Conservation (phyloP, 2,329 filamentous ascomycete genomes). For the Lecanicillium sp. region DNA sequence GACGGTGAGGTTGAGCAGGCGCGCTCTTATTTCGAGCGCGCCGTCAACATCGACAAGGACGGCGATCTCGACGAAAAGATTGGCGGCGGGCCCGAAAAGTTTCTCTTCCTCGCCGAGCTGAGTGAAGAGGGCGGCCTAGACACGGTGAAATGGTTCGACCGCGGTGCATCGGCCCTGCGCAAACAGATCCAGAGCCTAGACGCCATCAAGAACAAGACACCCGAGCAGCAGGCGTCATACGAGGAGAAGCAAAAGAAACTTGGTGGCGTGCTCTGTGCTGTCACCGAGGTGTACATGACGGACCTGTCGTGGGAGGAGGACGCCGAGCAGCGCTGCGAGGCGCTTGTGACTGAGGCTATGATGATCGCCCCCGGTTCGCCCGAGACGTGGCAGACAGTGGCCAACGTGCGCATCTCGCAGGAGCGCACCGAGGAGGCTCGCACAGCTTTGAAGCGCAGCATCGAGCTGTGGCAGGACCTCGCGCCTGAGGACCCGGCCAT, state of each 20-base stretch:
- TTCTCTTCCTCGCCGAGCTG: conserved; percentile 88
- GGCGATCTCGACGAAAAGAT: conserved; percentile 63
- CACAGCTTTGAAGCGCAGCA: conserved; percentile 69
- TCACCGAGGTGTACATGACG: conserved; percentile 98
- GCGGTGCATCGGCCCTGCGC: conserved; percentile 66
- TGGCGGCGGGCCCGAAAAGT: conserved; percentile 87
- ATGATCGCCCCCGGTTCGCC: conserved; percentile 73
- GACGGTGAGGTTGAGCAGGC: conserved; percentile 75
- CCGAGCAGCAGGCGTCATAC: conserved; percentile 37
- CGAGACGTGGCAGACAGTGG: conserved; percentile 92
- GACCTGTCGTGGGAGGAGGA: conserved; percentile 90
- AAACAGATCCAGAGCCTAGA: conserved; percentile 62
- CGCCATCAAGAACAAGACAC: conserved; percentile 33
- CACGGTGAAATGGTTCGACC: conserved; percentile 62
- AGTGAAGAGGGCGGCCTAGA: conserved; percentile 63
- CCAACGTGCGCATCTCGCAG: conserved; percentile 90
- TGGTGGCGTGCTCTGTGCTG: conserved; percentile 85
- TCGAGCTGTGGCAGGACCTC: conserved; percentile 77
- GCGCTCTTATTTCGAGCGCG: conserved; percentile 63
- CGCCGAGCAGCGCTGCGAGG: conserved; percentile 82
- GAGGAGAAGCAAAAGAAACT: conserved; percentile 74
- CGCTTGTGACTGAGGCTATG: conserved; percentile 83
- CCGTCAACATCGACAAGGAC: conserved; percentile 70
- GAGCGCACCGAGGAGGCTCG: conserved; percentile 70
- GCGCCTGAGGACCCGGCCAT: conserved; percentile 64